Evolutionary conservation across 768 basidiomycete species (phyloP), one percentile per base, ranked within the genome.

Genomic region (Boletus huronensis): DNA sequence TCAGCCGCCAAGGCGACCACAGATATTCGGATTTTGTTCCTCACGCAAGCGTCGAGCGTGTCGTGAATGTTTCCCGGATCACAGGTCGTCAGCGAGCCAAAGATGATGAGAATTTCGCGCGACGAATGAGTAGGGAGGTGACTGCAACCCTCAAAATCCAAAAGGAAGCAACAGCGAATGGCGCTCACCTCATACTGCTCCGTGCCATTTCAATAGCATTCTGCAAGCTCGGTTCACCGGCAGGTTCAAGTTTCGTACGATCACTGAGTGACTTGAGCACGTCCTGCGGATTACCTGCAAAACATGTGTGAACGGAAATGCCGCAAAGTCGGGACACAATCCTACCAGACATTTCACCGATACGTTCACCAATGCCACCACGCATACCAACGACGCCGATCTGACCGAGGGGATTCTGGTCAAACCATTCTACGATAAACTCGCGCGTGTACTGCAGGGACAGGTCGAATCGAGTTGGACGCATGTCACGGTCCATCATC

Each of bases 111-210:
- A 42, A 96, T 91, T 75, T 99, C 97, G 34, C 95, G 87, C 0
- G 97, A 98, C 14, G 95, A 96, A 59, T 98, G 93, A 0, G 91
- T 90, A 1, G 97, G 97, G n/a, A 99, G 81, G 67, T 99, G 97
- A 62, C 97, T 98, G 61, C 2, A 52, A 16, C 34, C 2, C 47
- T 58, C 56, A 57, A 45, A 49, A 55, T 19, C 32, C 21, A 36
- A 51, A 40, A 49, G 34, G 14, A 43, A 38, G 40, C 2, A 16
- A 43, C 14, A 25, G 36, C 19, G 26, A 28, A n/a, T 34, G 6
- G 52, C 2, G 23, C 70, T 52, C 64, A 94, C 96, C 82, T 88
- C 89, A 99, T 96, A 60, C 85, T 94, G 54, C 86, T 87, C 57
- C 85, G 83, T 5, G 96, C 96, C 88, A 98, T 96, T 58, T 97